A percentile compares a stretch with the other conserved stretches of the same genome.
These are phyloP conservation scores for Pleurotus djamor DNA, from an alignment of 768 basidiomycete species.

Conservation along the genomic window DNA sequence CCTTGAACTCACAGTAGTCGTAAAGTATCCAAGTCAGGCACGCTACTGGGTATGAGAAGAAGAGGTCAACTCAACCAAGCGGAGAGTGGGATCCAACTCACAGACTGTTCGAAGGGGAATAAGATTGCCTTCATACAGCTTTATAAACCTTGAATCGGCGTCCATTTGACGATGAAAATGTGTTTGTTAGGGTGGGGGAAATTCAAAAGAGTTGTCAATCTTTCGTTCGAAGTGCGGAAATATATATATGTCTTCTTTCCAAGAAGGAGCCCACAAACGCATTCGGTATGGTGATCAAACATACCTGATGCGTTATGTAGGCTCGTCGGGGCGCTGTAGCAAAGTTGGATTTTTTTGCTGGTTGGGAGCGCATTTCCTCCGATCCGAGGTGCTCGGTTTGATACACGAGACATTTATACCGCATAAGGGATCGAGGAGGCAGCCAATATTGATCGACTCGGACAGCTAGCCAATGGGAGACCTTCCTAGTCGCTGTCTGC, in stretches of 20 bases:
- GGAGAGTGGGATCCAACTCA: background rate
- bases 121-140: constrained; percentile 2
- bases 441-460: background rate
- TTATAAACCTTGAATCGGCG: background rate
- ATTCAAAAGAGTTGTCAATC: background rate
- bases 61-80: no score
- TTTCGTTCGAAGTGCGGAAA: background rate
- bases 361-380: background rate
- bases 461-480: no score
- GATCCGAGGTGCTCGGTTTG: background rate
- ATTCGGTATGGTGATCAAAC: background rate
- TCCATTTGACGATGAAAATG: background rate
- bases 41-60: no score
- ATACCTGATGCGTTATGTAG: background rate
- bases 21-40: constrained; percentile 35
- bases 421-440: background rate
- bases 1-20: constrained; percentile 27
- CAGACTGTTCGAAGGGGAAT: background rate
- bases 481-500: no score
- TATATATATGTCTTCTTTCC: background rate
- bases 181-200: background rate
- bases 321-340: background rate
- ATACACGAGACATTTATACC: background rate
- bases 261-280: background rate
- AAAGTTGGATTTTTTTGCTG: background rate